A percentile compares a stretch with the other conserved stretches of the same genome.
Conservation (phyloP, 768 basidiomycete genomes). For the Mycena polygramma region DNA sequence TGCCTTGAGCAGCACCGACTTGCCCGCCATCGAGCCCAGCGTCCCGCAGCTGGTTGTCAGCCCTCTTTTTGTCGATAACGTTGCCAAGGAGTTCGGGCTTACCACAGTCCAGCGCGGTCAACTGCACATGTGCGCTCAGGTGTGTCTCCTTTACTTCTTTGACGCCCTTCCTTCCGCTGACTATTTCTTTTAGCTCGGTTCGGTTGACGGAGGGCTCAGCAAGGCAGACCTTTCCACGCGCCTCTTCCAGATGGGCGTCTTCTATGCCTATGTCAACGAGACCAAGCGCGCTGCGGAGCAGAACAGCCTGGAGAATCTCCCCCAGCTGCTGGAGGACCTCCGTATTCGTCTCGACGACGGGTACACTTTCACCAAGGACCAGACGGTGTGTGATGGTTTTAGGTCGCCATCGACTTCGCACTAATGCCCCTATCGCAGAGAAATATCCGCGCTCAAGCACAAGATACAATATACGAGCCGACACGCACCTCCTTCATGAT, state of each 20-base stretch:
- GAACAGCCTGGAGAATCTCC: neutral
- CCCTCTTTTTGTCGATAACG: constrained; percentile 9
- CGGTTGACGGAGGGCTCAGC: constrained; percentile 5
- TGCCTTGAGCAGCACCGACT: no score
- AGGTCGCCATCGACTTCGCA: no score
- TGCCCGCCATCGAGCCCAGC: neutral
- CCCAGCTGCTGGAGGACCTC: constrained; percentile 5
- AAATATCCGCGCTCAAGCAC: constrained; percentile 5
- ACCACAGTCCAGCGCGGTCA: neutral
- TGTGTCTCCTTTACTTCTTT: neutral
- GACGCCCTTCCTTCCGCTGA: neutral
- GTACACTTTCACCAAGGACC: constrained; percentile 3
- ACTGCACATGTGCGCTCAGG: neutral
- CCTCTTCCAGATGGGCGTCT: neutral
- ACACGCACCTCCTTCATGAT: constrained; percentile 3
- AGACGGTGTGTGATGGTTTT: neutral
- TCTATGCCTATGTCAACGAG: neutral
- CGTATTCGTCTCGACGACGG: constrained; percentile 2
- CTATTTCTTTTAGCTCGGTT: neutral
- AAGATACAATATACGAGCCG: constrained; percentile 9
- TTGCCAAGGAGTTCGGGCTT: constrained; percentile 6
- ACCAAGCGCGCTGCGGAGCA: neutral
- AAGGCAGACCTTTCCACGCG: neutral
- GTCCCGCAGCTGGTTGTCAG: neutral
- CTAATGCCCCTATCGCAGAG: neutral